Evolutionary conservation across 805 yeast species (phyloP).

Genomic region (Starmerella gropengiesseri): DNA sequence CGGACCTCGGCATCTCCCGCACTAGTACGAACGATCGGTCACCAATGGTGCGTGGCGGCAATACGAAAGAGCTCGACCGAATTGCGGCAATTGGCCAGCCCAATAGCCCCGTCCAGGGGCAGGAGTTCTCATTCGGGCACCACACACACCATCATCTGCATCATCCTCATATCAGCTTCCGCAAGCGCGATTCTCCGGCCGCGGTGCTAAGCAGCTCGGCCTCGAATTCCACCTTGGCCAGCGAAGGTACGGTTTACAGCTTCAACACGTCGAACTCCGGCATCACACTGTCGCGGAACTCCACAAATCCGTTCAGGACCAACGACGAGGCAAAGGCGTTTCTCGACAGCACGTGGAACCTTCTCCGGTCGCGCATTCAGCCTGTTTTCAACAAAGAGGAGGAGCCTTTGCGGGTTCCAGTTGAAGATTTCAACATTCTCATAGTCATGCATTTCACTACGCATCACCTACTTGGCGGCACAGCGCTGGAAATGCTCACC

Average conservation of each 20-base stretch:
- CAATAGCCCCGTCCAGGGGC: conserved; percentile 13
- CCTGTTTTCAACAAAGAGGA: conserved; percentile 41
- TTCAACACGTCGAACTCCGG: conserved; percentile 25
- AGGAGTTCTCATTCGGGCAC: conserved; percentile 13
- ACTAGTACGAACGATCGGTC: conserved; percentile 25
- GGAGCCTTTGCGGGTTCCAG: conserved; percentile 37
- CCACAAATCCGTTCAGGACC: conserved; percentile 23
- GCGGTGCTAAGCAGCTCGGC: conserved; percentile 34
- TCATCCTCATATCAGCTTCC: conserved; percentile 28
- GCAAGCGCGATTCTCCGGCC: conserved; percentile 32
- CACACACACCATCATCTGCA: conserved; percentile 26
- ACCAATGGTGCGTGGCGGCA: conserved; percentile 29
- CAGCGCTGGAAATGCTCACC: conserved; percentile 32
- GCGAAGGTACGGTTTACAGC: conserved; percentile 35
- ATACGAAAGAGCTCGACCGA: conserved; percentile 30
- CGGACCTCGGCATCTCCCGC: conserved; percentile 26
- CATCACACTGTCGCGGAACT: conserved; percentile 24
- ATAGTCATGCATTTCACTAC: conserved; percentile 35
- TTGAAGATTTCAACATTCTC: conserved; percentile 47
- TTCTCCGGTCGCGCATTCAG: conserved; percentile 34
- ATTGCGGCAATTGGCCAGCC: conserved; percentile 30
- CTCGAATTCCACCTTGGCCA: conserved; percentile 34
- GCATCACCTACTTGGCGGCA: conserved; percentile 32
- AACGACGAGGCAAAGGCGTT: conserved; percentile 31
- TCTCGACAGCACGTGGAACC: conserved; percentile 41